Base-by-base conservation (phyloP, 495 filamentous ascomycete species). In the Penicillium subrubescens region DNA sequence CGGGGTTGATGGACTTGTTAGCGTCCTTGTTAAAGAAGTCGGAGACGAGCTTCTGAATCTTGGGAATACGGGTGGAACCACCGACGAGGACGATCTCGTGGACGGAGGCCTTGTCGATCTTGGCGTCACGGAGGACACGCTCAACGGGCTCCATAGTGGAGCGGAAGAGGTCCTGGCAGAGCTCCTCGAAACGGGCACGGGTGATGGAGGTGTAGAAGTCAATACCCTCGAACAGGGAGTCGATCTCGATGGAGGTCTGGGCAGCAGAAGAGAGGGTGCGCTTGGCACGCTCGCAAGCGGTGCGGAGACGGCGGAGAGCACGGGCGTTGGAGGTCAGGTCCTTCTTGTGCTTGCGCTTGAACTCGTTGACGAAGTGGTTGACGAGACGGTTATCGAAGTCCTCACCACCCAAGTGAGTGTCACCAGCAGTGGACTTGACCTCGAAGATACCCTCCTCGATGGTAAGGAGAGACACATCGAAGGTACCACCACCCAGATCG, bases 381-480 rank as follows among this genome's bases (percentile, higher is more conserved):
- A 99, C 88, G 31, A 99, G 87, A 79, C 94, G 94, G 83, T 94
- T 97, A 81, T 99, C 95, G 77, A 98, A 98, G 82, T 99, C 96
- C 82, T 97, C 93, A 81, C 96, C 95, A 88, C 96, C 95, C 82
- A 98, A 85, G 81, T 98, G 95, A 74, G 95, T 99, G 77, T 99
- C 95, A 90, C 95, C 95, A 73, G 96, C 95, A 65, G 95, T 98
- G 39, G 95, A 91, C 86, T 94, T 96, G 78, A 99, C 95, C 73
- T 97, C 97, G 87, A 98, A 98, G 80, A 98, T 96, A 88, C 95
- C 95, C 82, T 96, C 94, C 83, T 98, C 93, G 75, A 98, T 98
- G 81, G 94, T 96, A 58, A 98, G 86, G 59, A 98, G 92, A 57
- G 94, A 97, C 19, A 99, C 96, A 96, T 98, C 95, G 83, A 98